phyloP scores from a whole-genome alignment of 495 filamentous ascomycete genomes.

The Penicillium lividum region DNA sequence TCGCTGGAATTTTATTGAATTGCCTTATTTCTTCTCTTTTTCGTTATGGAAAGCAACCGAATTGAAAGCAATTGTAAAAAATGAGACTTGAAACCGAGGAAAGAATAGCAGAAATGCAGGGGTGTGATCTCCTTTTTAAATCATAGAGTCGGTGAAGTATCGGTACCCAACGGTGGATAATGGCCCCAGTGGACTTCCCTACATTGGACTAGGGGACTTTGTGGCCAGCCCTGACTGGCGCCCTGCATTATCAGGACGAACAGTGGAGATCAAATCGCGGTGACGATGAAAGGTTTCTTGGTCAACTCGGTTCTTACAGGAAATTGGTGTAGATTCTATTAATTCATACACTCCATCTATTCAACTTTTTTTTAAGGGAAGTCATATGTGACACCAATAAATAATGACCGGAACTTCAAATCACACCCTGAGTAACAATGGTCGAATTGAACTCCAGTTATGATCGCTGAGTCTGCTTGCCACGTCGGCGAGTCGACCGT shows the following conservation, averaged over 20 bases:
- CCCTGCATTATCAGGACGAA: constrained; percentile 1
- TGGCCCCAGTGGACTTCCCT: constrained; percentile 19
- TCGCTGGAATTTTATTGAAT: constrained; percentile 13
- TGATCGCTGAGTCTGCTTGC: constrained; percentile 39
- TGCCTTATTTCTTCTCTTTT: not conserved
- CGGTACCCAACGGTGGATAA: constrained; percentile 27
- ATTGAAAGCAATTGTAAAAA: constrained; percentile 5
- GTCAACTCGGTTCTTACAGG: not conserved
- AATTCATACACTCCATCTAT: constrained; percentile 6
- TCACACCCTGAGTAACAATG: not conserved
- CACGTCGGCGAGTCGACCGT: constrained; percentile 29
- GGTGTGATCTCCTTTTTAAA: constrained; percentile 8
- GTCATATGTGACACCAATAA: not conserved
- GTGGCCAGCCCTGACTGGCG: constrained; percentile 20
- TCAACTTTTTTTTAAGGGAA: constrained; percentile 9
- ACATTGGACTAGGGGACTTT: constrained; percentile 14
- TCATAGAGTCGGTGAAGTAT: constrained; percentile 25
- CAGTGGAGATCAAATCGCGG: not conserved
- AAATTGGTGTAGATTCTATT: not conserved
- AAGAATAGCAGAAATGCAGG: not conserved
- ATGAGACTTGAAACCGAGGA: not conserved
- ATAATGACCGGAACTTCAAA: not conserved
- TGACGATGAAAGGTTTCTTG: not conserved
- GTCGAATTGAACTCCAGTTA: constrained; percentile 8
- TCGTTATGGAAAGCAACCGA: not conserved